A percentile compares a stretch with the other conserved stretches of the same genome.
These are phyloP conservation scores for Geotrichum ghanense DNA, from an alignment of 805 yeast species.

Conservation along the genomic window DNA sequence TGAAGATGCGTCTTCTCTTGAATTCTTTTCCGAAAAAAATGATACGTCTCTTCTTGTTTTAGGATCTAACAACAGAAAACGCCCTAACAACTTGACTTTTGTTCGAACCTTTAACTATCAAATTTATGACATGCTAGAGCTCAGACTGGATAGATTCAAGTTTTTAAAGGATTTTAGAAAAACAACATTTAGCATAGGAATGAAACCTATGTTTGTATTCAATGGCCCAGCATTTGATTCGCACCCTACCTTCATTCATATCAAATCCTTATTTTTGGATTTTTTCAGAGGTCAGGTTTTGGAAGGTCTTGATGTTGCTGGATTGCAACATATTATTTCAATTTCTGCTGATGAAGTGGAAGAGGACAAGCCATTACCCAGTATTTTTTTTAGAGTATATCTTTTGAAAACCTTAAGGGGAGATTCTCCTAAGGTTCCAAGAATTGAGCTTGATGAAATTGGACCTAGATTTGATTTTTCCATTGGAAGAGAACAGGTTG, in stretches of 20 bases:
- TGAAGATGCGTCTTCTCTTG: conserved; percentile 76
- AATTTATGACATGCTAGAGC: conserved; percentile 88
- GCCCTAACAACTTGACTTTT: conserved; percentile 86
- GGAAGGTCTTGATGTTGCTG: conserved; percentile 83
- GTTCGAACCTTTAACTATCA: conserved; percentile 83
- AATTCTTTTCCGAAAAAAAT: conserved; percentile 90
- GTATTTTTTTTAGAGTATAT: conserved; percentile 83
- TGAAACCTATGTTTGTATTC: conserved; percentile 89
- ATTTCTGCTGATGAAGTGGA: conserved; percentile 71
- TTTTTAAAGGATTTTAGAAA: conserved; percentile 71
- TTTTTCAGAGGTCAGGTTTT: conserved; percentile 82
- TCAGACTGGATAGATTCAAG: conserved; percentile 58
- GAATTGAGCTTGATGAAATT: conserved; percentile 88
- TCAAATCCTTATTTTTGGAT: conserved; percentile 83
- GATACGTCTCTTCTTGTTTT: conserved; percentile 79
- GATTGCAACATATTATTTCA: conserved; percentile 82
- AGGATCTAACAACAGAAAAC: conserved; percentile 72
- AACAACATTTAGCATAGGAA: conserved; percentile 71
- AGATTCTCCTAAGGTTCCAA: conserved; percentile 61
- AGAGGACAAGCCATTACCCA: conserved; percentile 58
- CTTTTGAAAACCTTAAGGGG: conserved; percentile 69
- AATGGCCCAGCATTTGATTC: conserved; percentile 87
- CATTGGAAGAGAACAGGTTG: conserved; percentile 73
- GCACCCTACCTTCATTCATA: conserved; percentile 73
- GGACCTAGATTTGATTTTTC: conserved; percentile 94